phyloP scores from a whole-genome alignment of 768 basidiomycete genomes.

The Hygrophorus russula region DNA sequence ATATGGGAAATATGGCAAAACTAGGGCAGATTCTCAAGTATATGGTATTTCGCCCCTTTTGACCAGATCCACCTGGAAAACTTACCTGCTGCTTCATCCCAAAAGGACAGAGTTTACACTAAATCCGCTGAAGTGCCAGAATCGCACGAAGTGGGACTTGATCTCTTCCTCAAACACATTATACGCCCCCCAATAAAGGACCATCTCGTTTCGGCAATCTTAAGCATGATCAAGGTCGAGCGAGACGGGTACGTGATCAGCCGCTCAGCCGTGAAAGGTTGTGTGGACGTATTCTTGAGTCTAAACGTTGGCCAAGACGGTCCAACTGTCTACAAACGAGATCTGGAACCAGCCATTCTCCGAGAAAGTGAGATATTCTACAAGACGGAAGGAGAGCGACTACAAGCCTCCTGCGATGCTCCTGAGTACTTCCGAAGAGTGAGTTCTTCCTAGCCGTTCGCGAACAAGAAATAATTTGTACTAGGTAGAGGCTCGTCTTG shows the following conservation, averaged over 20 bases:
- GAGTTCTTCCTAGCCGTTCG: constrained; percentile 16
- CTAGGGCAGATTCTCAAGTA: constrained; percentile 87
- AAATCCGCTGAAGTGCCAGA: constrained; percentile 62
- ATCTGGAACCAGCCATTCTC: constrained; percentile 77
- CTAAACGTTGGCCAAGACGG: constrained; percentile 41
- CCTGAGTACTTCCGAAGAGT: constrained; percentile 76
- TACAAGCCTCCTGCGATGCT: constrained; percentile 69
- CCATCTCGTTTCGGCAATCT: constrained; percentile 71
- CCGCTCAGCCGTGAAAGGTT: constrained; percentile 82
- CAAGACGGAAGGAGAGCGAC: constrained; percentile 52
- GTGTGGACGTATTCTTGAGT: constrained; percentile 73
- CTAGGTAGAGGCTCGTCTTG: constrained; percentile 72
- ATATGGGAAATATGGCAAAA: constrained; percentile 79
- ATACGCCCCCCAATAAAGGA: constrained; percentile 73
- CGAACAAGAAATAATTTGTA: constrained; percentile 6
- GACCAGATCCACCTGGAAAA: background rate
- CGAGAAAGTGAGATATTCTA: constrained; percentile 75
- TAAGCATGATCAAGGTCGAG: constrained; percentile 82
- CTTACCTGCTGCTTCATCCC: constrained; percentile 7
- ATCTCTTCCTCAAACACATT: constrained; percentile 76
- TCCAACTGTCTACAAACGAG: constrained; percentile 64
- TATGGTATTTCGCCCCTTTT: constrained; percentile 54
- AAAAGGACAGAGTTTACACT: constrained; percentile 85
- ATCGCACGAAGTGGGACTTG: constrained; percentile 72
- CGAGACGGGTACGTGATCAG: constrained; percentile 87